phyloP scores from a whole-genome alignment of 768 basidiomycete species.

The Phylloporus sp. region DNA sequence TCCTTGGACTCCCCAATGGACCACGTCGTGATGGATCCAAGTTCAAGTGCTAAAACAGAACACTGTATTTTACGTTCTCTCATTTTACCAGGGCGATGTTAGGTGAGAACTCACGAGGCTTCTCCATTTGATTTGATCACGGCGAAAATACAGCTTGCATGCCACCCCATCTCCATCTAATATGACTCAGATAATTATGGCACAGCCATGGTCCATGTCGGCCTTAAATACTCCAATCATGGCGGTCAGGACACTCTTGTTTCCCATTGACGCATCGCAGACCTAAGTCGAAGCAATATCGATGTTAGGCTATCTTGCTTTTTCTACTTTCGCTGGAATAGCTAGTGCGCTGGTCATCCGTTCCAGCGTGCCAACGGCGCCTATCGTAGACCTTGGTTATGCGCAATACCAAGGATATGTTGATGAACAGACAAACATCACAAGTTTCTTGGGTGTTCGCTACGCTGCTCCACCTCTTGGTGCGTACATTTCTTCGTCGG shows the following conservation, averaged over 20 bases:
- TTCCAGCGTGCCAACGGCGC: constrained; percentile 1
- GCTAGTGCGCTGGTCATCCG: background rate
- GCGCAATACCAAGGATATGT: constrained; percentile 28
- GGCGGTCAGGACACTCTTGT: background rate
- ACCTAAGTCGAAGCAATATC: background rate
- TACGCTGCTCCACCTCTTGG: constrained; percentile 50
- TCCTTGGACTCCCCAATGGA: no score
- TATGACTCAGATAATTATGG: background rate
- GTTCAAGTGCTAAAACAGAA: no score
- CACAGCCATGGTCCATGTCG: background rate
- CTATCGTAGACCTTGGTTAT: constrained; percentile 29
- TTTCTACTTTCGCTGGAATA: background rate
- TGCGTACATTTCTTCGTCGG: constrained; percentile 14
- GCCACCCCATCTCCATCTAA: background rate
- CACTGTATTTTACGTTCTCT: no score
- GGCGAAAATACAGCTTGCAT: background rate
- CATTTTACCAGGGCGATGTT: no score
- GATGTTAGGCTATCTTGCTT: background rate
- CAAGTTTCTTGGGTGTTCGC: constrained; percentile 30
- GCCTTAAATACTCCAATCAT: background rate
- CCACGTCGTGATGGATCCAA: no score
- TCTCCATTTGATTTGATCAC: background rate
- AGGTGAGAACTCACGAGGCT: no score
- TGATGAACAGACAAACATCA: constrained; percentile 18
- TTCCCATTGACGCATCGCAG: background rate